Conservation (phyloP, 2,329 filamentous ascomycete species). For the Blastomyces emzantsi region DNA sequence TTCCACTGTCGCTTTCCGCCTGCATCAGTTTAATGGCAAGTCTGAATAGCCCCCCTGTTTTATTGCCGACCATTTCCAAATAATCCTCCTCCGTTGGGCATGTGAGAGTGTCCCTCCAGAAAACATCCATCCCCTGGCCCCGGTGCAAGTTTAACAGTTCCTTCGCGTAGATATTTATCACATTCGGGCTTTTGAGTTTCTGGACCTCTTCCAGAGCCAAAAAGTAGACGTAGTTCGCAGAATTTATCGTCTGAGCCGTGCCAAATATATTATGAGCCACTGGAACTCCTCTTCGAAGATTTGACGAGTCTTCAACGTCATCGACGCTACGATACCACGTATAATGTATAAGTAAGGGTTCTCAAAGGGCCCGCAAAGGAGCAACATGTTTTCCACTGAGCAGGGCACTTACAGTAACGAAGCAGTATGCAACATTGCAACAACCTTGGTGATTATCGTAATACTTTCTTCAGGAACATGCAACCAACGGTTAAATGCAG, state of each 20-base stretch:
- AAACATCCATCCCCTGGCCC: conserved; percentile 36
- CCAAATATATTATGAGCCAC: conserved; percentile 39
- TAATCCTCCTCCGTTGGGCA: conserved; percentile 35
- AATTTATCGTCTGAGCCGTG: conserved; percentile 38
- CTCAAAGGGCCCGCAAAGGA: not conserved
- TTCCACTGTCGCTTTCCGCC: conserved; percentile 19
- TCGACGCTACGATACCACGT: conserved; percentile 26
- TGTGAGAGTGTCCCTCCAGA: conserved; percentile 30
- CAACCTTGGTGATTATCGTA: conserved; percentile 27
- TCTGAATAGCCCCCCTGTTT: conserved; percentile 35
- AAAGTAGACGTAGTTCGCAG: conserved; percentile 38
- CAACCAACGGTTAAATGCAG: conserved; percentile 33
- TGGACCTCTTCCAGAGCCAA: conserved; percentile 28
- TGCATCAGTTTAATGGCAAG: conserved; percentile 32
- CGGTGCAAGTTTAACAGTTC: conserved; percentile 32
- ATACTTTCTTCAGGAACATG: conserved; percentile 27
- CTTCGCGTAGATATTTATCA: conserved; percentile 29
- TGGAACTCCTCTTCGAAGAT: conserved; percentile 35
- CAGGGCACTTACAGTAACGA: conserved; percentile 29
- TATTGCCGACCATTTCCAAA: conserved; percentile 35
- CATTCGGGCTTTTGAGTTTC: conserved; percentile 24
- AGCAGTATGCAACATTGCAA: conserved; percentile 33
- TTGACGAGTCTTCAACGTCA: conserved; percentile 39
- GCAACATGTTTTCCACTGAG: not conserved
- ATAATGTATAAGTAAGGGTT: not conserved